Evolutionary conservation across 139 green algal genomes (phyloP), one percentile per base, ranked within the genome.

Genomic region (Pseudopediastrum boryanum): DNA sequence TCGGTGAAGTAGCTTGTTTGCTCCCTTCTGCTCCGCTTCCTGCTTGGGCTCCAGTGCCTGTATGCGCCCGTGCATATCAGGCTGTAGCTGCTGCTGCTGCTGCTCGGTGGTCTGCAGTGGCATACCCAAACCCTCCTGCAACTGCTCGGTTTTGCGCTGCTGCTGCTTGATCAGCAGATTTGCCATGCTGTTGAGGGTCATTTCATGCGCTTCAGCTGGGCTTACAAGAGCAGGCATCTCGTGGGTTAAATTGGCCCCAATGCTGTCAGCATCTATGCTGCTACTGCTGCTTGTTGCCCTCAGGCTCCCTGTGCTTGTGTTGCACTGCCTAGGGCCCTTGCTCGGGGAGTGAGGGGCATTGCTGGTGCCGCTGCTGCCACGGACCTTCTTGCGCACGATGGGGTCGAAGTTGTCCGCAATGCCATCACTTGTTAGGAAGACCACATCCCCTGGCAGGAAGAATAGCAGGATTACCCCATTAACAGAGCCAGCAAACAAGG

Each of bases 401-500:
- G 80, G 84, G 59, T 89, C 80, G 48, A 89, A 89, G 73, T 89
- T 89, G 61, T 89, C 84, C 1, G 77, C 72, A 23, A 89, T 70
- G 36, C 84, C 84, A 33, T 89, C 84, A 5, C 33, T 71, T 3
- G 80, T 80, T 19, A 89, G 77, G 61, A 89, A 85, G 4, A 89
- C 73, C 3, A 85, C 36, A 41, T 89, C 84, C 12, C 84, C 79
- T 77, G 59, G 42, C 10, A 0, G 41, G 10, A 41, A 33, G 63
- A 3, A n/a, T 67, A 67, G n/a, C 23, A 67, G 1, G 10, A 29
- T 23, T 10, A 43, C 21, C 31, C 19, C 48, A 58, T 16, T 21
- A 58, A 21, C 48, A 58, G 48, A 16, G 21, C 48, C 48, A 58
- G 48, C 19, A 58, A 21, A 16, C 19, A 21, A 58, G 48, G 48